A percentile compares a stretch with the other conserved stretches of the same genome.
Evolutionary conservation across 352 stramenopile genomes (phyloP).

Genomic region (Peronosclerospora sorghi): DNA sequence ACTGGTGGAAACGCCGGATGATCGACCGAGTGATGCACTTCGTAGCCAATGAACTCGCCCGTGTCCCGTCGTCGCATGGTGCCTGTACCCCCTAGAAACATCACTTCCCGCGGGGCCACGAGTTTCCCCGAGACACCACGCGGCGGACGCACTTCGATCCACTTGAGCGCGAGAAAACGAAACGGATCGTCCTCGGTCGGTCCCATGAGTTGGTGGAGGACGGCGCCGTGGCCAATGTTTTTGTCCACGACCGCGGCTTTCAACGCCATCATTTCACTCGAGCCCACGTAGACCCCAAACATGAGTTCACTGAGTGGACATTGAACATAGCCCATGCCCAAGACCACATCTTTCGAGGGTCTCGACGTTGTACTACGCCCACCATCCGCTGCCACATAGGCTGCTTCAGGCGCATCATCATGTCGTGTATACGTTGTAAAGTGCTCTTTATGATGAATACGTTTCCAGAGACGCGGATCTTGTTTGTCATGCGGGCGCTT

Average conservation of each 20-base stretch:
- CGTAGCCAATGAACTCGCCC: conserved; percentile 38
- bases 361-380: conserved; percentile 16
- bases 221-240: conserved; percentile 23
- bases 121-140: conserved; percentile 19
- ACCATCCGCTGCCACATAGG: conserved; percentile 21
- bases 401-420: conserved; percentile 15
- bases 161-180: conserved; percentile 33
- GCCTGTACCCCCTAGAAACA: conserved; percentile 30
- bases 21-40: conserved; percentile 51
- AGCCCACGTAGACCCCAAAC: conserved; percentile 25
- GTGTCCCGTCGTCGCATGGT: conserved; percentile 19
- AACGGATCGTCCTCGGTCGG: conserved; percentile 30
- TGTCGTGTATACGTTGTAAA: conserved; percentile 26
- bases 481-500: conserved; percentile 12
- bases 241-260: conserved; percentile 24
- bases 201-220: conserved; percentile 25
- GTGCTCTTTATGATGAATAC: conserved; percentile 18
- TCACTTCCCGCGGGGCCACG: conserved; percentile 27
- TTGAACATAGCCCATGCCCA: conserved; percentile 32
- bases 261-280: conserved; percentile 19
- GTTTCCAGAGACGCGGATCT: conserved; percentile 26
- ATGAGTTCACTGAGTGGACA: conserved; percentile 35
- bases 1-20: conserved; percentile 21
- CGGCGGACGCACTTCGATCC: conserved; percentile 21
- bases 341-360: conserved; percentile 26